A percentile compares a stretch with the other conserved stretches of the same genome.
These are phyloP conservation scores for Baudoinia panamericana DNA, from an alignment of 495 filamentous ascomycete species.

Conservation along the genomic window DNA sequence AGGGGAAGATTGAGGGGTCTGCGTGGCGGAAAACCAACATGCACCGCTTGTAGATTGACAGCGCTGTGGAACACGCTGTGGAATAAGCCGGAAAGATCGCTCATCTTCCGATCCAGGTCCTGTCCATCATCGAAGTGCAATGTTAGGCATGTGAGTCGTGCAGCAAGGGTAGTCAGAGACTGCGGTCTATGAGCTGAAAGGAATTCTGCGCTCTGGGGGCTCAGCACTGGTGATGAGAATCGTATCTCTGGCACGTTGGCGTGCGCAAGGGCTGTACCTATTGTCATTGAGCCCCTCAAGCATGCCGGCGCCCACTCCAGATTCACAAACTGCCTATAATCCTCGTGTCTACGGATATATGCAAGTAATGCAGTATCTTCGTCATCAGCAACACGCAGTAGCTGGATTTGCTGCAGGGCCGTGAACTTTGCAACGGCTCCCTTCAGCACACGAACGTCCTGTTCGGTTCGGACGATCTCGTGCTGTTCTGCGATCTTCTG, in stretches of 20 bases:
- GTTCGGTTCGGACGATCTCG: constrained; percentile 30
- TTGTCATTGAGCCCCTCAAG: constrained; percentile 44
- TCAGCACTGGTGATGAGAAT: constrained; percentile 53
- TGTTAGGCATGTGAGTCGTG: constrained; percentile 39
- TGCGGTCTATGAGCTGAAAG: constrained; percentile 36
- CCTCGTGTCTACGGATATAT: constrained; percentile 28
- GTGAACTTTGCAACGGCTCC: constrained; percentile 45
- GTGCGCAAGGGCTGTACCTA: constrained; percentile 43
- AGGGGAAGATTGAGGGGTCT: constrained; percentile 43
- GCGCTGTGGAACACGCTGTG: constrained; percentile 45
- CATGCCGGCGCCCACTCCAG: constrained; percentile 53
- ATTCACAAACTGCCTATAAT: constrained; percentile 28
- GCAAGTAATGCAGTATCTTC: constrained; percentile 41
- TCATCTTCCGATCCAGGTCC: constrained; percentile 44
- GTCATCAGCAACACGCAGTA: constrained; percentile 49
- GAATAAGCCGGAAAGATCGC: constrained; percentile 42
- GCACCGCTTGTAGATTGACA: constrained; percentile 47
- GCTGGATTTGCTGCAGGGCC: constrained; percentile 50
- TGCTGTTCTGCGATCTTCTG: constrained; percentile 34
- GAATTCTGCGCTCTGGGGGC: constrained; percentile 43
- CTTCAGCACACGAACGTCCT: constrained; percentile 37
- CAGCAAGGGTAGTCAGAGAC: constrained; percentile 40
- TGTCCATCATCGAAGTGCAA: constrained; percentile 42
- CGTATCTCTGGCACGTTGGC: constrained; percentile 43
- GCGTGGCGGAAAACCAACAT: constrained; percentile 50